These are phyloP conservation scores for Pseudomassariella vexata DNA, from an alignment of 2,329 filamentous ascomycete species.

Conservation along the genomic window DNA sequence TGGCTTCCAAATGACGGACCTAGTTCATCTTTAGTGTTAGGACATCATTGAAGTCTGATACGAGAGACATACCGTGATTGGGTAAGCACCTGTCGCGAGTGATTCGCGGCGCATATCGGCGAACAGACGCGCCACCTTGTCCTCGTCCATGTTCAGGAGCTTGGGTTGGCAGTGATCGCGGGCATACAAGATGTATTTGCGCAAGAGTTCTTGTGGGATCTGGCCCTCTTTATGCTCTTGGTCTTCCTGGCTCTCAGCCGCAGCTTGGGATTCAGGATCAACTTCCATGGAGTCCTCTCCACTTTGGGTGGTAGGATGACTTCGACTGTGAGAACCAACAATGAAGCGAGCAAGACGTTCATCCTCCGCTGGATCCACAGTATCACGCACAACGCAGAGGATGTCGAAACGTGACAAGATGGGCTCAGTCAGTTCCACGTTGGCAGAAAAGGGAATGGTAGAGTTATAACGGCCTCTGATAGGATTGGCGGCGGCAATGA, in stretches of 20 bases:
- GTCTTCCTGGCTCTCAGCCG: conserved; percentile 21
- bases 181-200: conserved; percentile 96
- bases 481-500: conserved; percentile 94
- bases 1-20: conserved; percentile 96
- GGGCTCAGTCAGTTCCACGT: conserved; percentile 93
- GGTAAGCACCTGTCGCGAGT: conserved; percentile 90
- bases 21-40: conserved; percentile 27
- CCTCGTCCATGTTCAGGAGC: conserved; percentile 94
- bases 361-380: conserved; percentile 86
- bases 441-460: conserved; percentile 90
- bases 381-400: conserved; percentile 90
- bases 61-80: conserved; percentile 75
- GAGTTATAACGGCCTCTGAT: conserved; percentile 96
- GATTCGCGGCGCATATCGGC: conserved; percentile 94
- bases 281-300: conserved; percentile 54
- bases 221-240: conserved; percentile 50
- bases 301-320: conserved; percentile 58
- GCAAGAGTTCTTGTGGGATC: conserved; percentile 82
- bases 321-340: conserved; percentile 86
- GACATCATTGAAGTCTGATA: background rate
- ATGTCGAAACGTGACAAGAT: conserved; percentile 98
- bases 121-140: conserved; percentile 91
- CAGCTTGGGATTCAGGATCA: conserved; percentile 46
- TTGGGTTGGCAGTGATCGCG: conserved; percentile 85
- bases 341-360: conserved; percentile 93